Conservation (phyloP, 768 basidiomycete species). For the Xerocomellus dryophilus region DNA sequence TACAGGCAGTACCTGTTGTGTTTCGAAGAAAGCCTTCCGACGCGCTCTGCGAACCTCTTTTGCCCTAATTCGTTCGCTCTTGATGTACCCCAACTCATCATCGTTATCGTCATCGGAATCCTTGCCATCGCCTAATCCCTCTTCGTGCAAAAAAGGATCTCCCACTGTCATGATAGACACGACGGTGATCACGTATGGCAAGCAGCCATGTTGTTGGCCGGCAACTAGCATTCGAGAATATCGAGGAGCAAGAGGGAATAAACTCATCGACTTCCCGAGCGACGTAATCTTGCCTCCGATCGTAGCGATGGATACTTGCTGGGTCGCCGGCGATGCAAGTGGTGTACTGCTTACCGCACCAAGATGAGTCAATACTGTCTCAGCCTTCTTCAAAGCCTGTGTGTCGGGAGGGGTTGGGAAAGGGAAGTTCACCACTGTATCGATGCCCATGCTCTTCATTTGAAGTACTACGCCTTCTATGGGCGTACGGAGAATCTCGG, state of each 20-base stretch:
- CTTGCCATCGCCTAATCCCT: slow-evolving; percentile 50
- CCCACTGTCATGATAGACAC: slow-evolving; percentile 92
- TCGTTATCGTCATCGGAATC: slow-evolving; percentile 38
- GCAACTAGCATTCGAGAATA: slow-evolving; percentile 95
- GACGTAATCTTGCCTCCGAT: slow-evolving; percentile 74
- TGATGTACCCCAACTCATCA: slow-evolving; percentile 43
- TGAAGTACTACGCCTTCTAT: slow-evolving; percentile 96
- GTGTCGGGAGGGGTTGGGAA: slow-evolving; percentile 96
- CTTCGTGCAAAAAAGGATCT: slow-evolving; percentile 91
- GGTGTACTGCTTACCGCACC: slow-evolving; percentile 63
- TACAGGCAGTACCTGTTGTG: slow-evolving; percentile 60
- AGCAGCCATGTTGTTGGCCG: slow-evolving; percentile 79
- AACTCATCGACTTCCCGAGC: slow-evolving; percentile 86
- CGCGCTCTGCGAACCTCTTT: slow-evolving; percentile 59
- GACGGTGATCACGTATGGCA: slow-evolving; percentile 88
- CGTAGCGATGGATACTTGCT: slow-evolving; percentile 20
- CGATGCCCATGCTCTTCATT: slow-evolving; percentile 99
- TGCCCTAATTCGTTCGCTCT: slow-evolving; percentile 43
- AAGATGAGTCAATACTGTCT: slow-evolving; percentile 73
- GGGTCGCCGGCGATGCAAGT: slow-evolving; percentile 18
- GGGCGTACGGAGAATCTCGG: slow-evolving; percentile 93
- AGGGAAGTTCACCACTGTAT: slow-evolving; percentile 94
- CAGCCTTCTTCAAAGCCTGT: slow-evolving; percentile 69
- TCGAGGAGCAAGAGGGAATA: slow-evolving; percentile 91
- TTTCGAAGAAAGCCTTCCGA: slow-evolving; percentile 78